These are phyloP conservation scores for Phytophthora crassamura DNA, from an alignment of 352 stramenopile species.

Conservation along the genomic window DNA sequence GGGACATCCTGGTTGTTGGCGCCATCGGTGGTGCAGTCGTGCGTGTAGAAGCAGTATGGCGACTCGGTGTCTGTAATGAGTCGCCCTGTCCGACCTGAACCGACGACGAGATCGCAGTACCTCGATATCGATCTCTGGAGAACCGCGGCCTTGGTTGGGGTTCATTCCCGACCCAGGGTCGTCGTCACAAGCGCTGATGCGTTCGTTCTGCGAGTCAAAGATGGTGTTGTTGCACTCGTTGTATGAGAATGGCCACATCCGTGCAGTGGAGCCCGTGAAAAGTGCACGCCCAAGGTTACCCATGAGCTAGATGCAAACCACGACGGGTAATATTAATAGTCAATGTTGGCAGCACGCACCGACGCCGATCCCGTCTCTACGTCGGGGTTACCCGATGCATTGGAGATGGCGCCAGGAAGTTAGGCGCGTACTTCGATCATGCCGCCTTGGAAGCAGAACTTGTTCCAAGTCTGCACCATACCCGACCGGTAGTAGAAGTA, in stretches of 20 bases:
- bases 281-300: conserved; percentile 58
- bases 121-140: conserved; percentile 93
- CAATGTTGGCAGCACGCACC: conserved; percentile 31
- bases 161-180: too few species aligned
- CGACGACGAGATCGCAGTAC: conserved; percentile 76
- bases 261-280: conserved; percentile 88
- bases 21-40: conserved; percentile 37
- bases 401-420: conserved; percentile 80
- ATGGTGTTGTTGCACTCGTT: conserved; percentile 78
- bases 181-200: too few species aligned
- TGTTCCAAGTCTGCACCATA: conserved; percentile 84
- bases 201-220: too few species aligned
- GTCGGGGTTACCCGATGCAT: conserved; percentile 42
- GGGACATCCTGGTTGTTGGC: conserved; percentile 49
- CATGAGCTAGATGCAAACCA: too few species aligned
- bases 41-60: conserved; percentile 43
- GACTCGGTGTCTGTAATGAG: conserved; percentile 22
- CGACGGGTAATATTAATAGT: conserved; percentile 60
- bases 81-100: conserved; percentile 77
- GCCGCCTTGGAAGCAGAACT: conserved; percentile 55
- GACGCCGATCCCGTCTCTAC: conserved; percentile 33
- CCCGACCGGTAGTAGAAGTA: conserved; percentile 33
- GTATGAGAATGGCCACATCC: conserved; percentile 95
- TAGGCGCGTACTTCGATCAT: conserved; percentile 89
- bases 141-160: conserved; percentile 39